These are phyloP conservation scores for Solanum chilense DNA, from an alignment of 257 asterid species.

Conservation along the genomic window DNA sequence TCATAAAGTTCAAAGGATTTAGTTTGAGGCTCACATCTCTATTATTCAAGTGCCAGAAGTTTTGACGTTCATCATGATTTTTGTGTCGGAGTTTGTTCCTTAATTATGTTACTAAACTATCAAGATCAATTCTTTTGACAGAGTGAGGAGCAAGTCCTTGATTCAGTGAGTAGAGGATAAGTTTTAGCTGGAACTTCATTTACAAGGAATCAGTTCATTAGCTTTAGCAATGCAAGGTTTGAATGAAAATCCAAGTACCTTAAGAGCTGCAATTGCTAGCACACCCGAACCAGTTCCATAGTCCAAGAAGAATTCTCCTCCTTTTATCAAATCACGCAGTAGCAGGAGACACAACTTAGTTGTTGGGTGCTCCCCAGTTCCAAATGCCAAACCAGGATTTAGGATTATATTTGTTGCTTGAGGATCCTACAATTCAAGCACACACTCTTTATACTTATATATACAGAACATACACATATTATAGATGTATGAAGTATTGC, in stretches of 20 bases:
- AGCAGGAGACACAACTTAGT: slow-evolving; percentile 75
- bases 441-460: not conserved
- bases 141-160: not conserved
- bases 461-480: not conserved
- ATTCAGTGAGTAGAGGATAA: not conserved
- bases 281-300: slow-evolving; percentile 96
- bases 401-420: slow-evolving; percentile 65
- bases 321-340: slow-evolving; percentile 53
- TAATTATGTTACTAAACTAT: not conserved
- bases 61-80: not conserved
- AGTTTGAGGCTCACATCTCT: not conserved
- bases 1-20: not conserved
- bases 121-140: not conserved
- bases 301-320: slow-evolving; percentile 82
- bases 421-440: slow-evolving; percentile 38
- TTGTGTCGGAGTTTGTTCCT: not conserved
- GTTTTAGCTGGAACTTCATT: not conserved
- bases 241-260: slow-evolving; percentile 28
- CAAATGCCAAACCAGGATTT: slow-evolving; percentile 94
- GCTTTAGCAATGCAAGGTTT: not conserved
- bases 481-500: not conserved
- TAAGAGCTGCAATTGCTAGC: slow-evolving; percentile 86
- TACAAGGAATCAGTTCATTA: not conserved
- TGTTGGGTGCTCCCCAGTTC: slow-evolving; percentile 94
- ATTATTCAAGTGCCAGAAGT: not conserved